Evolutionary conservation across 78 protist genomes (phyloP).

Genomic region (Bigelowiella natans): DNA sequence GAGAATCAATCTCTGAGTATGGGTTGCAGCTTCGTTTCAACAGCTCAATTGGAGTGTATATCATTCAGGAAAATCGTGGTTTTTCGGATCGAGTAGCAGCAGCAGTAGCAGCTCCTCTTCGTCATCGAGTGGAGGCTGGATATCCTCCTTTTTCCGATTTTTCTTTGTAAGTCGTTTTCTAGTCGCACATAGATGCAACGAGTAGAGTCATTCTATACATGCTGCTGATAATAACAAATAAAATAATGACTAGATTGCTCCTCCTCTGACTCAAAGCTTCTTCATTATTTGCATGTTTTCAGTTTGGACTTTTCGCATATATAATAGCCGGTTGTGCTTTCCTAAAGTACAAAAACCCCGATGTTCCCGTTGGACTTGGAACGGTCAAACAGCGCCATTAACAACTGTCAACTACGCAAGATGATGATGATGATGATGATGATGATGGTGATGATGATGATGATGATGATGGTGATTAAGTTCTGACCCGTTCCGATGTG

Average conservation of each 20-base stretch:
- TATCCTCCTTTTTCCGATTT: background rate
- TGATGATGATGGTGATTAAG: too few relatives aligned
- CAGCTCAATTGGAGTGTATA: background rate
- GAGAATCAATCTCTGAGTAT: too few relatives aligned
- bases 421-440: too few relatives aligned
- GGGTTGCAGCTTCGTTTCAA: too few relatives aligned
- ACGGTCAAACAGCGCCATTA: background rate
- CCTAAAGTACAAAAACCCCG: background rate
- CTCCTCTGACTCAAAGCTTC: background rate
- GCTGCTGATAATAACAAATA: background rate
- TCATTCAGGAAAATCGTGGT: background rate
- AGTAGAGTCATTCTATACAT: background rate
- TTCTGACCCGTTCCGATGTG: background rate
- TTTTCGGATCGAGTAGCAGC: background rate
- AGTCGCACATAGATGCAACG: background rate
- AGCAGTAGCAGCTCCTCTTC: background rate
- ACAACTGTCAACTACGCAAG: background rate
- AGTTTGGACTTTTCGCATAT: background rate
- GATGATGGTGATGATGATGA: too few relatives aligned
- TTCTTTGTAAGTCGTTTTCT: background rate
- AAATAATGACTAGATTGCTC: too few relatives aligned
- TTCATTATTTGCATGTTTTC: background rate
- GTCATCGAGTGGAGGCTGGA: background rate
- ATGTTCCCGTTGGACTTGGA: background rate
- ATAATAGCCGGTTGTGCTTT: background rate